Evolutionary conservation across 2,329 filamentous ascomycete genomes (phyloP), one percentile per base, ranked within the genome.

Genomic region (Mollisiaceae sp.): DNA sequence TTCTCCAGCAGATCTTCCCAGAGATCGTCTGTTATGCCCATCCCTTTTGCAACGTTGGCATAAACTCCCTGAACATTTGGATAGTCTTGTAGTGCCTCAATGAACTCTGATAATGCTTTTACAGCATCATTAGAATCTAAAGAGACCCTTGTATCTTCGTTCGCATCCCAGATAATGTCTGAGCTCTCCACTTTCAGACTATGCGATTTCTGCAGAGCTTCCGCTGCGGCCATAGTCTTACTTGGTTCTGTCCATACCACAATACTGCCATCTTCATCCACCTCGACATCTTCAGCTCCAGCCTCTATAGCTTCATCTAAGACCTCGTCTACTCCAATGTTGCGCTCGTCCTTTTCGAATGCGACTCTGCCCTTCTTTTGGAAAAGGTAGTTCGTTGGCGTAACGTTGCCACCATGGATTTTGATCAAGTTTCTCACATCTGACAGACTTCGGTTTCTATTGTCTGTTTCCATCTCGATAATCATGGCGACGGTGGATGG

Each of bases 391-490:
- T 86, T 87, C 14, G 92, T 93, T 0, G 93, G 87, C 8, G 91
- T 90, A 1, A 87, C 80, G 1, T 83, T 86, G 5, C 90, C 95
- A 20, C 89, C 90, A 59, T 83, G 80, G 65, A 89, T 87, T 76
- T 93, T 96, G 62, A 97, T 83, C 2, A 91, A 79, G 59, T 83
- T 74, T 62, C 91, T 87, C 59, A 98, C 78, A 62, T 96, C 91
- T 73, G 91, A 86, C 56, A 97, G 77, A 8, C 89, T 87, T 38
- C 92, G 87, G 47, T 84, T 82, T 77, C 91, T 93, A 77, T 87
- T 93, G 73, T 97, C 94, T 4, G 93, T 94, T 77, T 95, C 90
- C 72, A 90, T 88, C 72, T 97, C 93, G 74, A 97, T 86, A 12
- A 98, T 89, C 6, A 94, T 82, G 12, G 92, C 93, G 1, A 93